Evolutionary conservation across 2,329 filamentous ascomycete species (phyloP), one percentile per base, ranked within the genome.

Genomic region (Rutstroemia sp.): DNA sequence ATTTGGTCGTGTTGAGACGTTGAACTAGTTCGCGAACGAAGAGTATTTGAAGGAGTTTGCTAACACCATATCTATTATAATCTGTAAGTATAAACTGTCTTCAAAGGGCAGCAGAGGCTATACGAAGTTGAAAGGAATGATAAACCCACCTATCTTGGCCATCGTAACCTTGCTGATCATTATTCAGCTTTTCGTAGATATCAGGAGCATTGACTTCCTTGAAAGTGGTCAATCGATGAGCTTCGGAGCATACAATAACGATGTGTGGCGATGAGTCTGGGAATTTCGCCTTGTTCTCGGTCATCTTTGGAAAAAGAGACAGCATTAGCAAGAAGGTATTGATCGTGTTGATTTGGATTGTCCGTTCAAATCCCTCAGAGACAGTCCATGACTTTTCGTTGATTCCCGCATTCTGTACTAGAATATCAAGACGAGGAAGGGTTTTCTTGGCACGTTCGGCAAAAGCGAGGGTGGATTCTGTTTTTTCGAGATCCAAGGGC

Each of bases 361-460:
- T 60, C 4, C 53, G 16, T 18, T 59, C 55, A 44, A 59, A 60
- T 1, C 66, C 68, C 25, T 66, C 62, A 16, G 46, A 21, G 7
- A 57, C 4, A 4, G 46, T 47, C 8, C 47, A 61, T 4, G 37
- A 19, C 3, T 27, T 38, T 1, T 37, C 49, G 14, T 37, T 44
- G 2, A 65, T 59, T 5, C 61, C 61, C 8, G 63, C 64, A 61
- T 66, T 80, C 45, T 71, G 68, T 19, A 78, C 61, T 30, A 76
- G 65, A 34, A 72, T 70, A 62, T 80, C 77, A 2, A 81, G 58
- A 3, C 74, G 71, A 1, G 66, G 54, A 8, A 78, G 68, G 10
- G 9, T 16, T 21, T 71, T 60, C 8, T 70, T 62, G 9, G 38
- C 56, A 23, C 38, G 25, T 18, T 21, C 16, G 18, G 37, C 58